phyloP scores from a whole-genome alignment of 306 rosid genomes.

The Prunus padus region DNA sequence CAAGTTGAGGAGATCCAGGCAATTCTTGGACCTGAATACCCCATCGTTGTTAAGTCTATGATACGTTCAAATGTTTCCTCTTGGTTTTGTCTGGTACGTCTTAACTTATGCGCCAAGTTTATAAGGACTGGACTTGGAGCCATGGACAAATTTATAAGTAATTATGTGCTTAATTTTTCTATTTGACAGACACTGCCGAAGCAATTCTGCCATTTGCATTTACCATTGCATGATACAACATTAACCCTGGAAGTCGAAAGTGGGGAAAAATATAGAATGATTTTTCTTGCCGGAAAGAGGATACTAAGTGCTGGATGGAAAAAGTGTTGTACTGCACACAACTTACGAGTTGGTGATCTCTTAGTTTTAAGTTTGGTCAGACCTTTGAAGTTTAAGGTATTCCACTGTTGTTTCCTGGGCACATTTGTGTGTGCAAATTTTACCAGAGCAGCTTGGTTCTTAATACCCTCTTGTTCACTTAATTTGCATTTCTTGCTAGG shows the following conservation, averaged over 20 bases:
- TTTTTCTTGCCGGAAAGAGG: slow-evolving; percentile 6
- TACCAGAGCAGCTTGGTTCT: neutral
- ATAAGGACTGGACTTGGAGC: neutral
- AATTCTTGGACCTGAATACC: slow-evolving; percentile 17
- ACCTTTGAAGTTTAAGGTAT: slow-evolving; percentile 29
- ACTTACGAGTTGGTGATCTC: slow-evolving; percentile 19
- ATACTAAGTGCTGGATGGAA: slow-evolving; percentile 31
- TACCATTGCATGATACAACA: slow-evolving; percentile 21
- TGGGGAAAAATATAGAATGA: slow-evolving; percentile 14
- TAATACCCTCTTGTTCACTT: neutral
- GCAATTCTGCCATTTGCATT: slow-evolving; percentile 20
- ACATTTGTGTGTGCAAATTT: neutral
- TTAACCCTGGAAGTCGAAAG: slow-evolving; percentile 30
- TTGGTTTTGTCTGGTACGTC: slow-evolving; percentile 31
- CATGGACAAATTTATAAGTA: neutral
- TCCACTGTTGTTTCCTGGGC: neutral
- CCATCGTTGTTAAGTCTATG: slow-evolving; percentile 31
- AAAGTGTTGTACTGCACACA: slow-evolving; percentile 19
- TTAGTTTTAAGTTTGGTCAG: slow-evolving; percentile 25
- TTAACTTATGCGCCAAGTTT: neutral
- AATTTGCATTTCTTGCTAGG: neutral
- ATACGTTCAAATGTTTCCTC: slow-evolving; percentile 24
- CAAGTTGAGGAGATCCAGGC: slow-evolving; percentile 28
- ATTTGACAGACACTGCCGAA: slow-evolving; percentile 27
- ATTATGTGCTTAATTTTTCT: neutral